Evolutionary conservation across 176 grass and related monocot genomes (phyloP).

Genomic region (Aegilops tauschii): DNA sequence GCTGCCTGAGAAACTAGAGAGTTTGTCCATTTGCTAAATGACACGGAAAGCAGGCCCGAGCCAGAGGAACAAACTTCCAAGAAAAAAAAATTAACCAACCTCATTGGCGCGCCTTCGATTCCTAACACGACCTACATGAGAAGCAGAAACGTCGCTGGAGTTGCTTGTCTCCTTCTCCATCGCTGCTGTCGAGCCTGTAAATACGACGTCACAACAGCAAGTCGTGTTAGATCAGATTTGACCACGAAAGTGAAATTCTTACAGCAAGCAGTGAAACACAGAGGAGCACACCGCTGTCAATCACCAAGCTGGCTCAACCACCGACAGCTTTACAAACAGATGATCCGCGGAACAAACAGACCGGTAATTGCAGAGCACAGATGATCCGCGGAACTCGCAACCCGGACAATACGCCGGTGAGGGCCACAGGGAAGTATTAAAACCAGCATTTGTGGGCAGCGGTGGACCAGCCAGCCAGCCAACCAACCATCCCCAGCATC

Average conservation of each 20-base stretch:
- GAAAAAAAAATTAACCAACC: too few relatives aligned
- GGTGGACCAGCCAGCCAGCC: too few relatives aligned
- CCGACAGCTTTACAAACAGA: not conserved
- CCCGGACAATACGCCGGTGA: not conserved
- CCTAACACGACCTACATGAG: constrained; percentile 41
- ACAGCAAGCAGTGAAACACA: not conserved
- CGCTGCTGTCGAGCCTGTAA: constrained; percentile 17
- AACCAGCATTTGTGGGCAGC: too few relatives aligned
- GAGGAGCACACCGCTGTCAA: too few relatives aligned
- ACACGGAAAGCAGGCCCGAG: not conserved
- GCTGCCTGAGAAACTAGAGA: not conserved
- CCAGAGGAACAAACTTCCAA: not conserved
- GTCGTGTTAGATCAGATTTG: not conserved
- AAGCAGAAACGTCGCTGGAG: constrained; percentile 33
- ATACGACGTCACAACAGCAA: not conserved
- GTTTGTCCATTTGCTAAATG: not conserved
- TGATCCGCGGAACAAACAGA: not conserved
- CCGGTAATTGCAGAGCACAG: not conserved
- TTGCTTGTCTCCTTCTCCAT: constrained; percentile 52
- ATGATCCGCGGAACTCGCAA: not conserved
- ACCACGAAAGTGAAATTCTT: not conserved
- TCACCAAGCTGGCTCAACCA: not conserved
- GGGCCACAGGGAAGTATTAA: too few relatives aligned
- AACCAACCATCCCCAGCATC: not conserved
- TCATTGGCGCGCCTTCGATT: constrained; percentile 40